A percentile compares a stretch with the other conserved stretches of the same genome.
Evolutionary conservation across 108 stramenopile genomes (phyloP).

Genomic region (Fistulifera pelliculosa): DNA sequence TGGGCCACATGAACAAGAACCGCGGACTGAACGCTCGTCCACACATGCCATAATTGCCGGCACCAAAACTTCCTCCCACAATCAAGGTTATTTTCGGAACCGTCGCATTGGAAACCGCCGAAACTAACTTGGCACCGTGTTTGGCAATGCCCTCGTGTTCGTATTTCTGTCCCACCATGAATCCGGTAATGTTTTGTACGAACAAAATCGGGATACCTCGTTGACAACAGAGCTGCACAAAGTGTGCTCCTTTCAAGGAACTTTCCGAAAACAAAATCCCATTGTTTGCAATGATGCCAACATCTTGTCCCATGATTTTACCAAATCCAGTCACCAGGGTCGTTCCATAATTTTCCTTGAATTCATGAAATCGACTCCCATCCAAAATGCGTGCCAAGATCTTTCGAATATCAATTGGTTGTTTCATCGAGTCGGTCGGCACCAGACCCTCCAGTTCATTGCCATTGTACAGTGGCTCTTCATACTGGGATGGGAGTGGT

Average conservation of each 20-base stretch:
- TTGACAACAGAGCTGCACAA: slow-evolving; percentile 97
- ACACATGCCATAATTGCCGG: slow-evolving; percentile 97
- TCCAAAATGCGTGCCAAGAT: slow-evolving; percentile 91
- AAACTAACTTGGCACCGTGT: slow-evolving; percentile 93
- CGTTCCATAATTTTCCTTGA: slow-evolving; percentile 92
- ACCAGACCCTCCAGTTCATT: slow-evolving; percentile 87
- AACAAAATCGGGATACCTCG: slow-evolving; percentile 92
- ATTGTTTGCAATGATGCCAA: slow-evolving; percentile 97
- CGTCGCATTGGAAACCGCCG: slow-evolving; percentile 89
- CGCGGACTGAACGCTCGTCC: slow-evolving; percentile 91
- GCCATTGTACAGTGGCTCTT: slow-evolving; percentile 86
- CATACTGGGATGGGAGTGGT: slow-evolving; percentile 19
- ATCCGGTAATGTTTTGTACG: slow-evolving; percentile 97
- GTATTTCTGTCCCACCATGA: slow-evolving; percentile 95
- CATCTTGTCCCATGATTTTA: slow-evolving; percentile 84
- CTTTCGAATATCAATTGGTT: slow-evolving; percentile 93
- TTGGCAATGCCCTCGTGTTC: slow-evolving; percentile 97
- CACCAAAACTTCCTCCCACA: slow-evolving; percentile 85
- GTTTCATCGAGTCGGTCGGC: slow-evolving; percentile 78
- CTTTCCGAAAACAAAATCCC: slow-evolving; percentile 93
- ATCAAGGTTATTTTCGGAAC: slow-evolving; percentile 96
- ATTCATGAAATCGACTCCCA: slow-evolving; percentile 95
- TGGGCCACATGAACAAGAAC: slow-evolving; percentile 99
- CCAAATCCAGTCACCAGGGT: slow-evolving; percentile 95
- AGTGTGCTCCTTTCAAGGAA: slow-evolving; percentile 92